Conservation (phyloP, 441 rosid species). For the Euphorbia corollata region DNA sequence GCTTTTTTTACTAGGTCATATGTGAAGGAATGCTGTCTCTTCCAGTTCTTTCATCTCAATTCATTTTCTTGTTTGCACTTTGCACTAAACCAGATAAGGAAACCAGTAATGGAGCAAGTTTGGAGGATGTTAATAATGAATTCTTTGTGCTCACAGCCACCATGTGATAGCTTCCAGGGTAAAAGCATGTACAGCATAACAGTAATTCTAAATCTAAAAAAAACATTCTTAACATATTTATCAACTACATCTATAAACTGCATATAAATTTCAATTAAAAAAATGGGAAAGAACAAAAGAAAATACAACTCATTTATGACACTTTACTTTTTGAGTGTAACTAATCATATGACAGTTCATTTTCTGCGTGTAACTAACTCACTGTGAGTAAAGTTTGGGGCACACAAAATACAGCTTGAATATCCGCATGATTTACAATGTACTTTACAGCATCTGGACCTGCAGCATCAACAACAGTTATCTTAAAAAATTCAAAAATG, state of each 20-base stretch:
- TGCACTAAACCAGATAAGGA: background rate
- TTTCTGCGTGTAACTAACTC: too few species aligned
- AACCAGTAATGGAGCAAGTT: background rate
- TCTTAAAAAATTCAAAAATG: slow-evolving; percentile 13
- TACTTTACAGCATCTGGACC: slow-evolving; percentile 97
- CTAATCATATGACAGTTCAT: too few species aligned
- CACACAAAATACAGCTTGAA: slow-evolving; percentile 87
- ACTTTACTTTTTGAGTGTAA: too few species aligned
- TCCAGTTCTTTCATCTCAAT: background rate
- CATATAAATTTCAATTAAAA: background rate
- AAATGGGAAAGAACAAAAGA: background rate
- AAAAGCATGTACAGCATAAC: background rate
- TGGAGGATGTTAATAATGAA: background rate
- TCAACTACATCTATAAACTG: background rate
- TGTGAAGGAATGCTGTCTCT: background rate
- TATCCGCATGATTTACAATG: slow-evolving; percentile 74
- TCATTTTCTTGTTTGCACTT: background rate
- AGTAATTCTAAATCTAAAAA: slow-evolving; percentile 3
- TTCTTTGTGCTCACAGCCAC: background rate
- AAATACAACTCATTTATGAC: too few species aligned
- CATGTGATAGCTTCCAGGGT: too few species aligned
- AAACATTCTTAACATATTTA: background rate
- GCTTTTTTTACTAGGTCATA: background rate
- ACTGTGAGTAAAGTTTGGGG: slow-evolving; percentile 46
- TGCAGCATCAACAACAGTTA: slow-evolving; percentile 28